Conservation (phyloP, 306 rosid species). For the Corylus avellana region DNA sequence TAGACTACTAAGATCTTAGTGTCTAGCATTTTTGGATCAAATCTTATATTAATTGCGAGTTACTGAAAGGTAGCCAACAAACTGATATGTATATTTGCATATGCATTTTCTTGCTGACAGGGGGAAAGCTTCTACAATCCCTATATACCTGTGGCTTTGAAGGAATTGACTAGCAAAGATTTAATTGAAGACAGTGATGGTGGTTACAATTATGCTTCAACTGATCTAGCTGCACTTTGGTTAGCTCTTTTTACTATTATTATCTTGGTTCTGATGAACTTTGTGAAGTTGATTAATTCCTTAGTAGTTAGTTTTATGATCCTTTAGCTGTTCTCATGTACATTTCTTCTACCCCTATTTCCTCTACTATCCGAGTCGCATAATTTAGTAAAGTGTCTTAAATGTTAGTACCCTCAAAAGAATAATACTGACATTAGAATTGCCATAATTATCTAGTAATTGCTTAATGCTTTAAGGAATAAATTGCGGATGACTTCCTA, state of each 20-base stretch:
- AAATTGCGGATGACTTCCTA: background rate
- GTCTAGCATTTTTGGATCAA: too few relatives aligned
- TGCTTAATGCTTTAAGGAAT: background rate
- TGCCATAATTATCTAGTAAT: background rate
- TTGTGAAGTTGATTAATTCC: conserved; percentile 8
- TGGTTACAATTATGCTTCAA: conserved; percentile 90
- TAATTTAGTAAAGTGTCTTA: background rate
- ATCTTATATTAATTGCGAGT: background rate
- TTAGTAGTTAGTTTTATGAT: conserved; percentile 25
- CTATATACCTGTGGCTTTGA: conserved; percentile 70
- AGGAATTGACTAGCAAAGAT: conserved; percentile 62
- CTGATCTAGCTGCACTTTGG: conserved; percentile 93
- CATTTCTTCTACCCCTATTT: background rate
- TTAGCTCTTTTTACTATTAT: conserved; percentile 29
- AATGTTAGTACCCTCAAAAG: background rate
- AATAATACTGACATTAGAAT: background rate
- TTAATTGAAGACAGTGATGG: conserved; percentile 84
- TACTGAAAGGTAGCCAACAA: background rate
- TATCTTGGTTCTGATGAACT: conserved; percentile 2
- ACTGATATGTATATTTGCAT: background rate
- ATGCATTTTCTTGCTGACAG: conserved; percentile 45
- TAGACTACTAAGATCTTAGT: background rate
- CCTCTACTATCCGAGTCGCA: background rate
- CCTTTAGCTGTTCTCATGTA: conserved; percentile 5
- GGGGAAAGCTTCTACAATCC: conserved; percentile 97